A percentile compares a stretch with the other conserved stretches of the same genome.
These are phyloP conservation scores for Jatropha multifida DNA, from an alignment of 441 rosid genomes.

Conservation along the genomic window DNA sequence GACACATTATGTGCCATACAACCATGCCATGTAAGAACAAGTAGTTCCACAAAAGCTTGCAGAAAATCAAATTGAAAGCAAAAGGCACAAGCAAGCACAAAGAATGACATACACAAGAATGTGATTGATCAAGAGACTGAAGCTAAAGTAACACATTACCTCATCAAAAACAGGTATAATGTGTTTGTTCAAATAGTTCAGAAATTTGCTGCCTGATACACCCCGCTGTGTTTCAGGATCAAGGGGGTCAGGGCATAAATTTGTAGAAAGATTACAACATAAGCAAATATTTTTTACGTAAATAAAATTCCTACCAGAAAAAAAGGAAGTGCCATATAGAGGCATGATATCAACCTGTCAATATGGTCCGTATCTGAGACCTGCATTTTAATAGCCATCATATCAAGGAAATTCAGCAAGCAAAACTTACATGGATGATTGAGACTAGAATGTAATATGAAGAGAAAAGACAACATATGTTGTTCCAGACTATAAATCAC, in stretches of 20 bases:
- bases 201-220: constrained; percentile 87
- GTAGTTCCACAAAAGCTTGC: background rate
- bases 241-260: constrained; percentile 1
- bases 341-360: constrained; percentile 91
- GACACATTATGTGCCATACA: background rate
- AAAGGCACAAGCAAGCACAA: background rate
- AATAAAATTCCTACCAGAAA: constrained; percentile 58
- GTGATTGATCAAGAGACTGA: background rate
- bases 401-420: constrained; percentile 6
- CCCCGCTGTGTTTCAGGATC: constrained; percentile 59
- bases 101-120: background rate
- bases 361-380: constrained; percentile 91
- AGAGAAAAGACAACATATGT: background rate
- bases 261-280: constrained; percentile 1
- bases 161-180: constrained; percentile 85
- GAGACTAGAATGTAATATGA: background rate
- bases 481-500: background rate
- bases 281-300: background rate
- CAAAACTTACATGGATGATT: background rate
- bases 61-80: background rate
- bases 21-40: background rate
- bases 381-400: constrained; percentile 45
- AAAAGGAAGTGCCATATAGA: constrained; percentile 89
- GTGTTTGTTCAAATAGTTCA: constrained; percentile 79
- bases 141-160: constrained; percentile 39